Percentiles rank a stretch among this genome's conserved stretches.
phyloP scores from a whole-genome alignment of 768 basidiomycete genomes.

The Trametes gibbosa region DNA sequence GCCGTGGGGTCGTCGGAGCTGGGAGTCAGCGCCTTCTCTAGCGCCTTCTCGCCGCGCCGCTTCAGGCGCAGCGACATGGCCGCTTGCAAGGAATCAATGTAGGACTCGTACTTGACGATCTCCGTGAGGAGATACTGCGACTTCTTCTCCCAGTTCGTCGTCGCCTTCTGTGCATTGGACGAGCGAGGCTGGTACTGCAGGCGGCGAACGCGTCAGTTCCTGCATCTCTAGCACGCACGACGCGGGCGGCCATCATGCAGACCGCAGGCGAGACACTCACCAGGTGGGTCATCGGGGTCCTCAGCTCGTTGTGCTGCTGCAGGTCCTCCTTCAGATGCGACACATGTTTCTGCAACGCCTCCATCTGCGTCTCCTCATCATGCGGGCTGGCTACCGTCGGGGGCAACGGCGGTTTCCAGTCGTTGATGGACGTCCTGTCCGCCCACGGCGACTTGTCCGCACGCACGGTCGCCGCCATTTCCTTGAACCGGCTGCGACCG shows the following conservation, averaged over 20 bases:
- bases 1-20: slow-evolving; percentile 26
- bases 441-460: slow-evolving; percentile 67
- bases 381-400: slow-evolving; percentile 81
- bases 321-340: slow-evolving; percentile 72
- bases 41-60: slow-evolving; percentile 84
- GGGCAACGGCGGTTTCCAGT: slow-evolving; percentile 91
- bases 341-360: slow-evolving; percentile 84
- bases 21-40: slow-evolving; percentile 53
- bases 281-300: slow-evolving; percentile 77
- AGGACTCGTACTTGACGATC: slow-evolving; percentile 93
- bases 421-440: slow-evolving; percentile 78
- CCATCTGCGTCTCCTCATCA: slow-evolving; percentile 91
- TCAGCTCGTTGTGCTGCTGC: slow-evolving; percentile 77
- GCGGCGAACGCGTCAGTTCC: slow-evolving; percentile 7
- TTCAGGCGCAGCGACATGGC: slow-evolving; percentile 86
- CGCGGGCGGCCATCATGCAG: slow-evolving; percentile 20
- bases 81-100: slow-evolving; percentile 82
- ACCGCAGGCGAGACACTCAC: slow-evolving; percentile 38
- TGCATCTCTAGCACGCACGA: slow-evolving; percentile 10
- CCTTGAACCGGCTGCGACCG: slow-evolving; percentile 68
- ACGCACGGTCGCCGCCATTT: slow-evolving; percentile 63
- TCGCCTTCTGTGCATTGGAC: slow-evolving; percentile 69
- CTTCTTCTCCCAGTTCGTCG: slow-evolving; percentile 90
- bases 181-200: slow-evolving; percentile 79
- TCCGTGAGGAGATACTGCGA: slow-evolving; percentile 87